Conservation (phyloP, 2,329 filamentous ascomycete genomes). For the Elsinoe australis region DNA sequence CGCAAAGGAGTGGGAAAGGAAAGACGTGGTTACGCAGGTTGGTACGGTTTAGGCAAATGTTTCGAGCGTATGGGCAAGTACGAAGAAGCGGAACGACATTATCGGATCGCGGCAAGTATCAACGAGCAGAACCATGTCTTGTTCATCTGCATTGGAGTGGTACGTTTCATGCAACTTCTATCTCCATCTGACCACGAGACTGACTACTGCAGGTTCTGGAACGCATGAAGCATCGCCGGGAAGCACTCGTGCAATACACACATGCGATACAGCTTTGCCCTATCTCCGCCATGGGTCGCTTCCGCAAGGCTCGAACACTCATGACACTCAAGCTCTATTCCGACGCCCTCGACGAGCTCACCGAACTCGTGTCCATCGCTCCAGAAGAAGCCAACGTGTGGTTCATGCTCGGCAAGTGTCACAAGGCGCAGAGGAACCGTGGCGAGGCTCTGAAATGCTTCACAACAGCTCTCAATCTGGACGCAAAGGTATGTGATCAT, state of each 20-base stretch:
- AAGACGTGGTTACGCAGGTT: conserved; percentile 91
- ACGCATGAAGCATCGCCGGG: conserved; percentile 72
- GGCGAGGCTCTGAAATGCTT: conserved; percentile 84
- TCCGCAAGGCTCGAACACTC: conserved; percentile 84
- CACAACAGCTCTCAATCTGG: conserved; percentile 87
- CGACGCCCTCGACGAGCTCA: conserved; percentile 70
- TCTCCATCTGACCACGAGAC: neutral
- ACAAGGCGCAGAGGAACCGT: conserved; percentile 52
- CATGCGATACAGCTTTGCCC: conserved; percentile 78
- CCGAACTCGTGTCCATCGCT: conserved; percentile 81
- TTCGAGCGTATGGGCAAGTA: conserved; percentile 46
- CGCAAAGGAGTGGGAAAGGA: conserved; percentile 79
- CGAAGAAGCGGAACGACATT: conserved; percentile 86
- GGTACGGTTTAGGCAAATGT: conserved; percentile 75
- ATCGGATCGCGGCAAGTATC: conserved; percentile 76
- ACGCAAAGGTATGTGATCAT: conserved; percentile 69
- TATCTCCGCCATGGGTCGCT: conserved; percentile 71
- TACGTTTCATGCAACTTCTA: conserved; percentile 34
- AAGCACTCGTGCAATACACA: conserved; percentile 72
- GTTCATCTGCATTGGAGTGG: conserved; percentile 83
- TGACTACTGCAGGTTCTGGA: conserved; percentile 50
- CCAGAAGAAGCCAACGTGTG: conserved; percentile 95
- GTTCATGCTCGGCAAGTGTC: conserved; percentile 77
- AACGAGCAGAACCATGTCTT: conserved; percentile 92
- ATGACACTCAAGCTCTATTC: conserved; percentile 65